Conservation (phyloP, 2,329 filamentous ascomycete species). For the Fusarium longipes region DNA sequence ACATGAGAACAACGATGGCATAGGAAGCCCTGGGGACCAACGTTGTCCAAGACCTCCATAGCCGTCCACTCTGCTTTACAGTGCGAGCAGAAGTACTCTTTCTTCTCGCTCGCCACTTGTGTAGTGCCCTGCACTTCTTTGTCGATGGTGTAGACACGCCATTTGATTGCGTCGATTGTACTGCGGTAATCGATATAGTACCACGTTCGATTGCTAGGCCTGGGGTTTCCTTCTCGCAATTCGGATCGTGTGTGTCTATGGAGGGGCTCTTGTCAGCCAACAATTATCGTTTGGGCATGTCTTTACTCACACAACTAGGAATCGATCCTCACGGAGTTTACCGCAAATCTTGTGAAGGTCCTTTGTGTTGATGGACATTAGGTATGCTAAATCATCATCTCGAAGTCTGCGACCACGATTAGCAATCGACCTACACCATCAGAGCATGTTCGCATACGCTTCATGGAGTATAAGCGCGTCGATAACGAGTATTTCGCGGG, state of each 20-base stretch:
- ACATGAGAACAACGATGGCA: slow-evolving; percentile 81
- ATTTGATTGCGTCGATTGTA: slow-evolving; percentile 96
- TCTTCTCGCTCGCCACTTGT: slow-evolving; percentile 83
- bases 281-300: not conserved
- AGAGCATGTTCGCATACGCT: slow-evolving; percentile 63
- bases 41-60: slow-evolving; percentile 86
- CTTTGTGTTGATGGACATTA: slow-evolving; percentile 91
- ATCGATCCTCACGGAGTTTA: slow-evolving; percentile 84
- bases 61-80: slow-evolving; percentile 90
- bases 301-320: slow-evolving; percentile 78
- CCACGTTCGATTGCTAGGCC: slow-evolving; percentile 88
- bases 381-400: slow-evolving; percentile 86
- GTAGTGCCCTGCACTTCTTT: slow-evolving; percentile 88
- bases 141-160: slow-evolving; percentile 87
- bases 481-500: slow-evolving; percentile 83
- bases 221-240: slow-evolving; percentile 81
- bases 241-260: slow-evolving; percentile 74
- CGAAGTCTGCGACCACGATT: slow-evolving; percentile 74
- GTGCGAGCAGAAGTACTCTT: slow-evolving; percentile 86
- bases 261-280: slow-evolving; percentile 58
- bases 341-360: slow-evolving; percentile 91
- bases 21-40: slow-evolving; percentile 77
- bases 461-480: slow-evolving; percentile 89
- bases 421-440: slow-evolving; percentile 58
- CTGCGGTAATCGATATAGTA: slow-evolving; percentile 97